Evolutionary conservation across 2,329 filamentous ascomycete genomes (phyloP).

Genomic region (Penicillium nordicum): DNA sequence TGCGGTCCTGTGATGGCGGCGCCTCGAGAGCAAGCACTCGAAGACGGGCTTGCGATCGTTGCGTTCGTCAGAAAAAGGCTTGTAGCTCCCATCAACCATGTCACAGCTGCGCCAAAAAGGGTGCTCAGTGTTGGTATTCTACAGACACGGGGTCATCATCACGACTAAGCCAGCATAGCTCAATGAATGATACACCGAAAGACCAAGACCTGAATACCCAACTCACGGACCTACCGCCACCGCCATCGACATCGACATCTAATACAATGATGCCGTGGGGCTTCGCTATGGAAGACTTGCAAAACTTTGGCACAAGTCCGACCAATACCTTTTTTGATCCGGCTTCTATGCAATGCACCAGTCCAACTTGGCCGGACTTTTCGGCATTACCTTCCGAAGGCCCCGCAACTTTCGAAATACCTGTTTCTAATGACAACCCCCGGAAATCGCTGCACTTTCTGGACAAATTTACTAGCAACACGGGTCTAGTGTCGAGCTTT

Average conservation of each 20-base stretch:
- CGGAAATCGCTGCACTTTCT: conserved; percentile 30
- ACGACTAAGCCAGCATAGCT: not conserved
- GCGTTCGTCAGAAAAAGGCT: conserved; percentile 36
- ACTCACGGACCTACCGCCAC: not conserved
- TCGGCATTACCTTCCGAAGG: conserved; percentile 4
- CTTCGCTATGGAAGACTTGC: not conserved
- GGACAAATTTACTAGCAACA: conserved; percentile 37
- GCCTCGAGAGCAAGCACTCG: conserved; percentile 16
- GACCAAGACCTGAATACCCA: not conserved
- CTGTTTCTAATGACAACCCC: not conserved
- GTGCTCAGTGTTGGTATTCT: conserved; percentile 24
- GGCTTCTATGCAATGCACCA: not conserved
- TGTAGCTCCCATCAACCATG: conserved; percentile 34
- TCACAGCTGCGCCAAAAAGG: conserved; percentile 24
- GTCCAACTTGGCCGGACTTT: conserved; percentile 12
- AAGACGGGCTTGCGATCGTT: conserved; percentile 36
- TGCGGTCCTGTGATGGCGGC: conserved; percentile 31
- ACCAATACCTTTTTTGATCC: not conserved
- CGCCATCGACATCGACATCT: not conserved
- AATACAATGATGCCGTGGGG: conserved; percentile 3
- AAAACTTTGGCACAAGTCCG: conserved; percentile 1
- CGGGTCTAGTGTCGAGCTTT: conserved; percentile 36
- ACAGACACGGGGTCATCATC: not conserved
- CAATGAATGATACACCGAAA: not conserved
- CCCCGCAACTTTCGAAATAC: not conserved